Evolutionary conservation across 2,329 filamentous ascomycete genomes (phyloP).

Genomic region (Xylariomycetidae sp.): DNA sequence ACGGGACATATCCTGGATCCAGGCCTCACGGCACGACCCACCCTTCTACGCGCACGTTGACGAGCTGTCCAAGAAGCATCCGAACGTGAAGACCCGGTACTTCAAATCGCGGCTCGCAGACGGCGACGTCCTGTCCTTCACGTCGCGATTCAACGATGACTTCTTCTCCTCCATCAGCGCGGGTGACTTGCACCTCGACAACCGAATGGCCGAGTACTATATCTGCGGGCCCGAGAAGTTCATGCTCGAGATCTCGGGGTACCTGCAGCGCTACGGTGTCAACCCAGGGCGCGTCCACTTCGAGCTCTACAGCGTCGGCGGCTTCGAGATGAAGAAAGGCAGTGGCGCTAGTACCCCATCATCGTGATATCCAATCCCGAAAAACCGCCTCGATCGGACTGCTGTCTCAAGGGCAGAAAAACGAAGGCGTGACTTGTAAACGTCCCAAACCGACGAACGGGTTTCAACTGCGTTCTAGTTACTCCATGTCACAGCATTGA

Average conservation of each 20-base stretch:
- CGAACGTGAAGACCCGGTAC: slow-evolving; percentile 37
- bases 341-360: no score
- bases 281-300: slow-evolving; percentile 16
- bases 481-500: no score
- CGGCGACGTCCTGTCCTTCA: slow-evolving; percentile 40
- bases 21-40: slow-evolving; percentile 47
- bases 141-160: slow-evolving; percentile 42
- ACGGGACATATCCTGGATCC: slow-evolving; percentile 54
- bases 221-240: slow-evolving; percentile 52
- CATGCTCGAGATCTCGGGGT: slow-evolving; percentile 41
- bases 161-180: slow-evolving; percentile 38
- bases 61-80: slow-evolving; percentile 32
- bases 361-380: no score
- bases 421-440: no score
- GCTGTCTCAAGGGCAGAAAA: no score
- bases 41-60: slow-evolving; percentile 52
- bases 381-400: no score
- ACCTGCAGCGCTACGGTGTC: slow-evolving; percentile 16
- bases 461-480: no score
- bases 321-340: slow-evolving; percentile 20
- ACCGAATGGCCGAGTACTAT: slow-evolving; percentile 46
- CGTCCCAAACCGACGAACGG: no score
- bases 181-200: slow-evolving; percentile 40
- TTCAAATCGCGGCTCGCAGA: slow-evolving; percentile 46
- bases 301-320: slow-evolving; percentile 23